Percentiles rank a stretch among this genome's conserved stretches.
These are phyloP conservation scores for Barnettozyma hawaiiensis DNA, from an alignment of 1,139 yeast genomes.

Conservation along the genomic window DNA sequence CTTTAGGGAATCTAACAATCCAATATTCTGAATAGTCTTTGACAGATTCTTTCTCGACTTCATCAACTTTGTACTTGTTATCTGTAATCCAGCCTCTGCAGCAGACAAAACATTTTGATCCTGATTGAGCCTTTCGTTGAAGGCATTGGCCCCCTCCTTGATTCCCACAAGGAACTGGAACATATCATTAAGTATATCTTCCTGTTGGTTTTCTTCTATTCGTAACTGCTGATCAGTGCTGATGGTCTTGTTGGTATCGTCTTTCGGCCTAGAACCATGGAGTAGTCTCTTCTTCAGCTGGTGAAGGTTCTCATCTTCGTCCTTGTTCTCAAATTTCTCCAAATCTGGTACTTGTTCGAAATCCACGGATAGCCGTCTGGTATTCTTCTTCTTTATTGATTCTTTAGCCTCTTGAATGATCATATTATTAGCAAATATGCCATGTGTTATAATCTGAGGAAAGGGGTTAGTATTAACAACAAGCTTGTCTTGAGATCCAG, in stretches of 20 bases:
- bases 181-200: constrained; percentile 33
- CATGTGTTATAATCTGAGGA: constrained; percentile 11
- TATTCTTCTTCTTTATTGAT: constrained; percentile 5
- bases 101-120: constrained; percentile 34
- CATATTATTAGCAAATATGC: constrained; percentile 9
- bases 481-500: too few species aligned
- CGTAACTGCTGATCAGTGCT: constrained; percentile 31
- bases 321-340: neutral
- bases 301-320: constrained; percentile 21
- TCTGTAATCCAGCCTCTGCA: constrained; percentile 35
- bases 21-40: constrained; percentile 29
- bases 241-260: constrained; percentile 2
- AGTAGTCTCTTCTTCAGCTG: constrained; percentile 30
- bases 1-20: constrained; percentile 29
- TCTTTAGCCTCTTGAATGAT: constrained; percentile 11
- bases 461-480: neutral
- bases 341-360: constrained; percentile 9
- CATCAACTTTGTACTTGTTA: constrained; percentile 31
- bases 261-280: constrained; percentile 19
- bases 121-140: constrained; percentile 33
- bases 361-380: constrained; percentile 20
- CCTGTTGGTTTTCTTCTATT: constrained; percentile 33
- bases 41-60: constrained; percentile 26
- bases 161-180: constrained; percentile 30
- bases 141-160: constrained; percentile 35